Evolutionary conservation across 768 basidiomycete genomes (phyloP).

Genomic region (Sutorius australiensis): DNA sequence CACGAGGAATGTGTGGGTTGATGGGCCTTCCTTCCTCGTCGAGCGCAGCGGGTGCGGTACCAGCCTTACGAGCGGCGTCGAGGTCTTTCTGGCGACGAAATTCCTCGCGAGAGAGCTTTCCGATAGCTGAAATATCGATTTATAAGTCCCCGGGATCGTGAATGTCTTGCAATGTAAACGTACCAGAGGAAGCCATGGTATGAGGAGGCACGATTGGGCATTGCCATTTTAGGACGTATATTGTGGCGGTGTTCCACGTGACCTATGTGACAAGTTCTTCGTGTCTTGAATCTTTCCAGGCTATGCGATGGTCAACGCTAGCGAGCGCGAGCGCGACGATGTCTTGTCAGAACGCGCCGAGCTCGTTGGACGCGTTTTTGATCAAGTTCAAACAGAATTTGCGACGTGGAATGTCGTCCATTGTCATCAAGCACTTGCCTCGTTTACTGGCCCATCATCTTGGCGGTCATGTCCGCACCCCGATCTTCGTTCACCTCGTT

Average conservation of each 20-base stretch:
- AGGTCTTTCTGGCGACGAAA: slow-evolving; percentile 94
- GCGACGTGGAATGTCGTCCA: slow-evolving; percentile 14
- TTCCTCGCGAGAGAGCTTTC: slow-evolving; percentile 92
- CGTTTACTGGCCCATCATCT: slow-evolving; percentile 14
- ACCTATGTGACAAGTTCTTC: background rate
- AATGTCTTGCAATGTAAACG: background rate
- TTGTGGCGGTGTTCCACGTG: slow-evolving; percentile 2
- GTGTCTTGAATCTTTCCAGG: background rate
- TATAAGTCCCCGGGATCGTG: background rate
- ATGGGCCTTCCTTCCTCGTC: slow-evolving; percentile 95
- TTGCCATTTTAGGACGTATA: background rate
- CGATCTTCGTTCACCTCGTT: slow-evolving; percentile 5
- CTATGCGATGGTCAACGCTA: slow-evolving; percentile 1
- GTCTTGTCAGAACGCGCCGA: slow-evolving; percentile 8
- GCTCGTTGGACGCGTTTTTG: slow-evolving; percentile 17
- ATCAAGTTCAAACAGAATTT: slow-evolving; percentile 26
- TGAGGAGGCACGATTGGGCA: background rate
- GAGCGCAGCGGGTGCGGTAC: slow-evolving; percentile 92
- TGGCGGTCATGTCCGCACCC: slow-evolving; percentile 15
- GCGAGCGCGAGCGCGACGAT: slow-evolving; percentile 9
- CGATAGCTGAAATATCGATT: slow-evolving; percentile 38
- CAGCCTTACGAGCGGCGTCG: slow-evolving; percentile 96
- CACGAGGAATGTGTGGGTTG: slow-evolving; percentile 98
- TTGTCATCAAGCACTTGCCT: slow-evolving; percentile 11
- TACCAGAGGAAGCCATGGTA: slow-evolving; percentile 28